Percentiles rank a stretch among this genome's conserved stretches.
These are phyloP conservation scores for Ceratocystis variospora DNA, from an alignment of 2,329 filamentous ascomycete genomes.

Conservation along the genomic window DNA sequence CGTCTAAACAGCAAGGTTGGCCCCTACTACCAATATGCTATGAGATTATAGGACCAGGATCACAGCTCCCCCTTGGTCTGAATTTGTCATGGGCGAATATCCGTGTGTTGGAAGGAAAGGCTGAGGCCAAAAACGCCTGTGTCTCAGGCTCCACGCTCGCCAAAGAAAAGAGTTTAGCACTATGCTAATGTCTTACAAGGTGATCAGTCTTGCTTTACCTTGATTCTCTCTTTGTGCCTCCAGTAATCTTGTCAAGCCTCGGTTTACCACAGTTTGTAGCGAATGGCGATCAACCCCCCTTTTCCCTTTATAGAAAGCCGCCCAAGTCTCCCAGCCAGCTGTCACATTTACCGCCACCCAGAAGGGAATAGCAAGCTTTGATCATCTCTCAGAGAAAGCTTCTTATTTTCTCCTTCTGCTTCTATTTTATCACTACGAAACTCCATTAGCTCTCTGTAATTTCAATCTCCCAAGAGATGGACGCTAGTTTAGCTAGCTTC, in stretches of 20 bases:
- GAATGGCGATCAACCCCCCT: background rate
- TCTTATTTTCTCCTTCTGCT: no score
- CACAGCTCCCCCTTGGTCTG: background rate
- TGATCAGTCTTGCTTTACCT: no score
- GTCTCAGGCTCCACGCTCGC: no score
- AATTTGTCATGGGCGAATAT: background rate
- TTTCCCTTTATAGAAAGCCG: background rate
- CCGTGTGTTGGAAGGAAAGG: background rate
- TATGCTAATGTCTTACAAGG: no score
- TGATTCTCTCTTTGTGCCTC: background rate
- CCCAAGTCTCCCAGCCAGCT: background rate
- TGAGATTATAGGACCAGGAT: background rate
- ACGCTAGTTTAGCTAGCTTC: conserved; percentile 6
- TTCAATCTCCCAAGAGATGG: background rate
- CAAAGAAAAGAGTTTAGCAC: background rate
- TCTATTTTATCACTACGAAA: background rate
- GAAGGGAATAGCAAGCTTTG: no score
- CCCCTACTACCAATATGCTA: background rate
- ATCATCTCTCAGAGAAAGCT: no score
- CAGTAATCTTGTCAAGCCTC: no score
- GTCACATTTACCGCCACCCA: background rate
- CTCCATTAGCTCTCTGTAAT: background rate
- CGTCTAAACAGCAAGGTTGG: background rate
- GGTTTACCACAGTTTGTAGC: background rate
- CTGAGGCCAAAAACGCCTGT: background rate